These are phyloP conservation scores for Dovyalis caffra DNA, from an alignment of 345 rosid genomes.

Conservation along the genomic window DNA sequence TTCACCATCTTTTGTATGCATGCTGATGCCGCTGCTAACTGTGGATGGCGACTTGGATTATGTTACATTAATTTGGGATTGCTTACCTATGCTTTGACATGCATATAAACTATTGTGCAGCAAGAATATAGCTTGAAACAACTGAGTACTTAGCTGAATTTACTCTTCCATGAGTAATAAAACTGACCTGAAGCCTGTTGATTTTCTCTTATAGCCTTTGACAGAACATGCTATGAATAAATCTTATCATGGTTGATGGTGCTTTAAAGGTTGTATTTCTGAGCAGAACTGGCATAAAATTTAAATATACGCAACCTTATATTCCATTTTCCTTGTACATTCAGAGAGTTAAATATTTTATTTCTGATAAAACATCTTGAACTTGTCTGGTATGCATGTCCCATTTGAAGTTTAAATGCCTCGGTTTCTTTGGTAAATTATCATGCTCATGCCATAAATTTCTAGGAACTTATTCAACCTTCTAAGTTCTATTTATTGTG, in stretches of 20 bases:
- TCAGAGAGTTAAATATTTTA: too few relatives aligned
- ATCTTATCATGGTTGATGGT: neutral
- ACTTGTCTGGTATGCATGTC: neutral
- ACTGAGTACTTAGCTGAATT: neutral
- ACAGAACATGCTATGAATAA: neutral
- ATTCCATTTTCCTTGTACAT: too few relatives aligned
- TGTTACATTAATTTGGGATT: too few relatives aligned
- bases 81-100: neutral
- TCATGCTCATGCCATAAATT: slow-evolving; percentile 5
- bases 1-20: neutral
- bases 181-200: too few relatives aligned
- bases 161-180: neutral
- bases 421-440: neutral
- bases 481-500: too few relatives aligned
- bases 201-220: neutral
- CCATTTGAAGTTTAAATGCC: neutral
- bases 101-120: neutral
- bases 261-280: neutral
- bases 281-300: too few relatives aligned
- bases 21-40: too few relatives aligned
- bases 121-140: neutral
- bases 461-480: neutral
- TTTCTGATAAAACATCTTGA: too few relatives aligned
- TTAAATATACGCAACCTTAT: too few relatives aligned
- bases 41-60: neutral